Conservation (phyloP, 2,329 filamentous ascomycete species). For the Pestalotiopsis fici region DNA sequence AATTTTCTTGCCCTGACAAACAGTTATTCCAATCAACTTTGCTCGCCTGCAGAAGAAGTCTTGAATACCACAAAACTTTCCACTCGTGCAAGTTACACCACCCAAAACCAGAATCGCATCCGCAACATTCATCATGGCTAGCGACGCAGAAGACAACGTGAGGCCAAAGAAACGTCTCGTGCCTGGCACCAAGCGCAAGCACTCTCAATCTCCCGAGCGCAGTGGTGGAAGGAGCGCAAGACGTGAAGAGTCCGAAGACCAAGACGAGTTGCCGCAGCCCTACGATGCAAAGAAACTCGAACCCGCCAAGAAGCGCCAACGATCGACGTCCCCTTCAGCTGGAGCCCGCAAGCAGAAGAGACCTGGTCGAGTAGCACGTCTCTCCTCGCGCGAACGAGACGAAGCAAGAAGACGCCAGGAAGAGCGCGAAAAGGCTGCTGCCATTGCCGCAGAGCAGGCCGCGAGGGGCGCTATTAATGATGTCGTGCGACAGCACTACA, state of each 20-base stretch:
- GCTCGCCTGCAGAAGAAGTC: neutral
- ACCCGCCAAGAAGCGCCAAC: conserved; percentile 58
- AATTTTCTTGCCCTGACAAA: neutral
- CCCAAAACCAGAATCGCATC: neutral
- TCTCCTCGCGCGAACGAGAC: conserved; percentile 68
- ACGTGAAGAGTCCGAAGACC: conserved; percentile 19
- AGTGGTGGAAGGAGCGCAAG: conserved; percentile 28
- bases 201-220: conserved; percentile 32
- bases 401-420: conserved; percentile 65
- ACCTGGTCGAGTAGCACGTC: conserved; percentile 66
- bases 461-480: conserved; percentile 65
- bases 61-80: neutral
- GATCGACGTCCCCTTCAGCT: conserved; percentile 49
- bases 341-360: conserved; percentile 67
- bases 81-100: neutral
- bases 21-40: neutral
- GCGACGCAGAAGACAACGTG: conserved; percentile 33
- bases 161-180: conserved; percentile 41
- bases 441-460: conserved; percentile 31
- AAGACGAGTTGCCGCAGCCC: conserved; percentile 56
- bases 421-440: conserved; percentile 52
- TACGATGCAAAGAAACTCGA: conserved; percentile 62
- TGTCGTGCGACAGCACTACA: conserved; percentile 92
- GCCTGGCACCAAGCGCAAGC: conserved; percentile 40
- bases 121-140: conserved; percentile 5